Evolutionary conservation across 73 alveolate genomes (phyloP).

Genomic region (Blepharisma stoltei): DNA sequence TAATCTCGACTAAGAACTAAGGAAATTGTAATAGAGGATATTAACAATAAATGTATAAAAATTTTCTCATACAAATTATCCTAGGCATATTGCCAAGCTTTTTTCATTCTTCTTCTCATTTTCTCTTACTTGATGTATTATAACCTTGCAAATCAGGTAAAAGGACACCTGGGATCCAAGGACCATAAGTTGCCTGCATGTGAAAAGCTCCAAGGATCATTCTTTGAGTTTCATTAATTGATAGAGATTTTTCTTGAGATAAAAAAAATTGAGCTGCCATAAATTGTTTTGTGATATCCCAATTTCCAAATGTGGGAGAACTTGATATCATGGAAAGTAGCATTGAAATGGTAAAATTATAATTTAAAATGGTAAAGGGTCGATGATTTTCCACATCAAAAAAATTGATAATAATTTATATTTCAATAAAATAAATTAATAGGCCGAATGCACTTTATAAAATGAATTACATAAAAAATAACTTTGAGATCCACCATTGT

Average conservation of each 20-base stretch:
- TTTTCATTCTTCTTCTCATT: slow-evolving; percentile 15
- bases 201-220: slow-evolving; percentile 16
- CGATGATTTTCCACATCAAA: too few relatives aligned
- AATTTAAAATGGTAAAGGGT: too few relatives aligned
- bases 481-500: too few relatives aligned
- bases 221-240: slow-evolving; percentile 16
- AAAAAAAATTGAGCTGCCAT: slow-evolving; percentile 21
- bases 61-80: slow-evolving; percentile 1
- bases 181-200: neutral
- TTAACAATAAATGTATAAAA: too few relatives aligned
- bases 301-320: neutral
- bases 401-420: too few relatives aligned
- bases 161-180: neutral
- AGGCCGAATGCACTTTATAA: too few relatives aligned
- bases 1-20: too few relatives aligned
- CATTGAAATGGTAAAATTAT: too few relatives aligned
- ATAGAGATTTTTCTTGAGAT: slow-evolving; percentile 9
- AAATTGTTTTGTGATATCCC: slow-evolving; percentile 11
- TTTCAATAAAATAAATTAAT: too few relatives aligned
- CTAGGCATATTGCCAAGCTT: slow-evolving; percentile 6
- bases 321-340: too few relatives aligned
- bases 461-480: too few relatives aligned
- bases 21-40: too few relatives aligned
- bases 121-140: neutral
- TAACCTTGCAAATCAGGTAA: neutral